A percentile compares a stretch with the other conserved stretches of the same genome.
Evolutionary conservation across 2,329 filamentous ascomycete genomes (phyloP).

Genomic region (Capronia americana): DNA sequence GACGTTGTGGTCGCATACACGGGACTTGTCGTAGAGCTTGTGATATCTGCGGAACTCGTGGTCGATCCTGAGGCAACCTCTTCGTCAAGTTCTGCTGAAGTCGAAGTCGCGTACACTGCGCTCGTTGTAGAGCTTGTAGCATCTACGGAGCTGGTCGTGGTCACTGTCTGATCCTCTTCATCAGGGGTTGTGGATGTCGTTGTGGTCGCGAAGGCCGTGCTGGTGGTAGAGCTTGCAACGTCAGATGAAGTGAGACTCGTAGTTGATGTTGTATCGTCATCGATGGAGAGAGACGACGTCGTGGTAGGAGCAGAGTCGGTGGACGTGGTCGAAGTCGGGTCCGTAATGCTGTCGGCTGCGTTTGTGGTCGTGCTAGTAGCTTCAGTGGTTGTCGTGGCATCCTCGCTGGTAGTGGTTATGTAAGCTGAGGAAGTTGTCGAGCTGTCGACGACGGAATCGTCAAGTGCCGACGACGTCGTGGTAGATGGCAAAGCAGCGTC

Average conservation of each 20-base stretch:
- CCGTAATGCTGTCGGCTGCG: no score
- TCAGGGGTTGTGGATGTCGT: not conserved
- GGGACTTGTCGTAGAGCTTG: not conserved
- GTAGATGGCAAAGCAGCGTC: not conserved
- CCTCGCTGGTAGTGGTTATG: not conserved
- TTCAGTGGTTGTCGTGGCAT: not conserved
- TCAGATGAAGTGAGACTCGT: no score
- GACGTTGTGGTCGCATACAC: not conserved
- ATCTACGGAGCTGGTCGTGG: not conserved
- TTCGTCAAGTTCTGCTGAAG: not conserved
- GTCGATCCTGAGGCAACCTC: not conserved
- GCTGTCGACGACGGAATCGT: not conserved
- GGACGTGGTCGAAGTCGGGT: no score
- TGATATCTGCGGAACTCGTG: not conserved
- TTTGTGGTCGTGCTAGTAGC: no score
- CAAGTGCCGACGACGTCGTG: not conserved
- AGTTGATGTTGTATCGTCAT: no score
- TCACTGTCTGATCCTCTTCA: not conserved
- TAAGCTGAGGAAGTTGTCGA: not conserved
- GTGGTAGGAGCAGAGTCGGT: no score
- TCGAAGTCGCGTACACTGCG: not conserved
- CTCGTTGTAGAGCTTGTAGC: not conserved
- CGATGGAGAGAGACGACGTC: no score
- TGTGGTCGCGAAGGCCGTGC: not conserved
- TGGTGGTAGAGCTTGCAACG: not conserved